These are phyloP conservation scores for Tremella yokohamensis DNA, from an alignment of 768 basidiomycete species.

Conservation along the genomic window DNA sequence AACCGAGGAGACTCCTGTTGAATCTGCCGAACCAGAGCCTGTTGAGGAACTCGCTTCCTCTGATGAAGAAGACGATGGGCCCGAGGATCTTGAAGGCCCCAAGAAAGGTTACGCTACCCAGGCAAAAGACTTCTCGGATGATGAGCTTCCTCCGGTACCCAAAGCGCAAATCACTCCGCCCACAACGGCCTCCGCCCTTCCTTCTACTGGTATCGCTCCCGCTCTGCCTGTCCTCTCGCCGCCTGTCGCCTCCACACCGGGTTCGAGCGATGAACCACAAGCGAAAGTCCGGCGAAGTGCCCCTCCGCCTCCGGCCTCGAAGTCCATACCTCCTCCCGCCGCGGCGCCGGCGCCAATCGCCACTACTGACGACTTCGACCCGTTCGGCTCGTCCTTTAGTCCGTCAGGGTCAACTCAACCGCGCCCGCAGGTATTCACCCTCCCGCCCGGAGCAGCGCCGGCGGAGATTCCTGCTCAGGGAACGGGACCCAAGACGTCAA, in stretches of 20 bases:
- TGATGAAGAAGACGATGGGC: constrained; percentile 49
- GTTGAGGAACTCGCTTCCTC: constrained; percentile 27
- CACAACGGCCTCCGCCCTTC: too few species aligned
- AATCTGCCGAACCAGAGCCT: constrained; percentile 2
- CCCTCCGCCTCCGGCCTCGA: constrained; percentile 34
- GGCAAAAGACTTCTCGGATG: background rate
- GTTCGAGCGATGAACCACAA: too few species aligned
- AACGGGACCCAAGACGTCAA: constrained; percentile 15
- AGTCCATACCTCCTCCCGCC: constrained; percentile 9
- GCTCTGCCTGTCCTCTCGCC: background rate
- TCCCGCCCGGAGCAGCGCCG: constrained; percentile 2
- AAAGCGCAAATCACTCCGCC: background rate
- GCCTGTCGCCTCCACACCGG: constrained; percentile 4
- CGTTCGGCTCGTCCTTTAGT: constrained; percentile 27
- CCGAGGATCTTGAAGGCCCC: constrained; percentile 50
- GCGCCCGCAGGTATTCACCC: background rate
- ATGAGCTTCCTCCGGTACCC: background rate
- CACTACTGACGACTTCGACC: constrained; percentile 32
- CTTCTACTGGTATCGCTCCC: too few species aligned
- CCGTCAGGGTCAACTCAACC: background rate
- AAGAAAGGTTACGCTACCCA: constrained; percentile 12
- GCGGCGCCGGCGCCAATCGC: constrained; percentile 3
- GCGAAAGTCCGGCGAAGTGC: constrained; percentile 29
- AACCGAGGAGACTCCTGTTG: constrained; percentile 3
- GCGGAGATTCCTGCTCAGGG: constrained; percentile 27